Evolutionary conservation across 2,329 filamentous ascomycete species (phyloP).

Genomic region (Fusarium mexicanum): DNA sequence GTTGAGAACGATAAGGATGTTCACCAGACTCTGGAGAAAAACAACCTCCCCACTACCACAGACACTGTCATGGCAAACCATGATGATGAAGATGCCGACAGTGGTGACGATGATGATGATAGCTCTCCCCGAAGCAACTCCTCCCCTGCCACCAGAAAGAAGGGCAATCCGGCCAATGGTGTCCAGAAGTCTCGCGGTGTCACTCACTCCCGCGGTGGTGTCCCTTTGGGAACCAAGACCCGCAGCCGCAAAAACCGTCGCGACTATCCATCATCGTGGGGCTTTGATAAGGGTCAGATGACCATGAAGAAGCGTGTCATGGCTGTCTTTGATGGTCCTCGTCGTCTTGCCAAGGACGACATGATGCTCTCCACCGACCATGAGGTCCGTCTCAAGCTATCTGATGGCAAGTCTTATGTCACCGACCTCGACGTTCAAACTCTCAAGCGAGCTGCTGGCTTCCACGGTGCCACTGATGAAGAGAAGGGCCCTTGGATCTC

Average conservation of each 20-base stretch:
- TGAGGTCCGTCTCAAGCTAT: slow-evolving; percentile 87
- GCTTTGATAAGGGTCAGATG: slow-evolving; percentile 91
- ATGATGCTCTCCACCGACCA: slow-evolving; percentile 98
- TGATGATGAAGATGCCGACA: slow-evolving; percentile 64
- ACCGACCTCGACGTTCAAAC: slow-evolving; percentile 95
- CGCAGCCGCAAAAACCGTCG: slow-evolving; percentile 89
- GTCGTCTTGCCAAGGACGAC: slow-evolving; percentile 95
- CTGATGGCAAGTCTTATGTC: slow-evolving; percentile 80
- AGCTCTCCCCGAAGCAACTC: slow-evolving; percentile 57
- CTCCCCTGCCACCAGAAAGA: slow-evolving; percentile 60
- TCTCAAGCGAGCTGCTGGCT: slow-evolving; percentile 84
- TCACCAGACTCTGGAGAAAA: slow-evolving; percentile 70
- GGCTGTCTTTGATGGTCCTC: slow-evolving; percentile 88
- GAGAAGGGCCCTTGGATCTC: slow-evolving; percentile 88
- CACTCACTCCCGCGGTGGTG: slow-evolving; percentile 81
- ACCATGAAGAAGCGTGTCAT: slow-evolving; percentile 98
- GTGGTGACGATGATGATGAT: slow-evolving; percentile 65
- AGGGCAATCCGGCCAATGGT: slow-evolving; percentile 65
- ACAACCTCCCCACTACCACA: slow-evolving; percentile 63
- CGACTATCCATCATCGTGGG: slow-evolving; percentile 94
- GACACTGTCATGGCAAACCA: slow-evolving; percentile 53
- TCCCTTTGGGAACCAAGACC: slow-evolving; percentile 64
- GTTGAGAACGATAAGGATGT: slow-evolving; percentile 72
- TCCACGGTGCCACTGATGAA: slow-evolving; percentile 81
- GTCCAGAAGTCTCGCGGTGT: slow-evolving; percentile 76